phyloP scores from a whole-genome alignment of 345 rosid species.

The Laguncularia racemosa region DNA sequence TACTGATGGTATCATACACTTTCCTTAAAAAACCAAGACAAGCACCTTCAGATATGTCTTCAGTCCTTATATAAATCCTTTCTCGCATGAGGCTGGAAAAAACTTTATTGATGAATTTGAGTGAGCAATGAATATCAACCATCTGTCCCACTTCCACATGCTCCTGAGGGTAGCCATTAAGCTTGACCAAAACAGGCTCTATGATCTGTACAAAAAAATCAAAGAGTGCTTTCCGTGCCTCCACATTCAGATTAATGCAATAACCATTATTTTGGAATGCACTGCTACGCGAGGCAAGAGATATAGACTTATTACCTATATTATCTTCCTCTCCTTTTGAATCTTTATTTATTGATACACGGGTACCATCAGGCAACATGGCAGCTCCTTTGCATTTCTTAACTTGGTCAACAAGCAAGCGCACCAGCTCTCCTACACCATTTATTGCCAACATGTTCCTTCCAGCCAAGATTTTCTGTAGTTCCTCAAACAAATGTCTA shows the following conservation, averaged over 20 bases:
- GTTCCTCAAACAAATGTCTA: slow-evolving; percentile 64
- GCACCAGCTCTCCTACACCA: slow-evolving; percentile 59
- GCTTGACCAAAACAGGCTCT: slow-evolving; percentile 65
- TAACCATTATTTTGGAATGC: slow-evolving; percentile 27
- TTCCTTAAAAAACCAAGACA: slow-evolving; percentile 60
- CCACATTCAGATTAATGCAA: slow-evolving; percentile 39
- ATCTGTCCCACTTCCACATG: slow-evolving; percentile 26
- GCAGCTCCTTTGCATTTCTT: slow-evolving; percentile 46
- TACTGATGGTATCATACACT: slow-evolving; percentile 38
- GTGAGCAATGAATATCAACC: slow-evolving; percentile 35
- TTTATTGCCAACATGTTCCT: slow-evolving; percentile 38
- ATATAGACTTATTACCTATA: slow-evolving; percentile 15
- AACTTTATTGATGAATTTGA: slow-evolving; percentile 50
- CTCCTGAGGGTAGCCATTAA: slow-evolving; percentile 35
- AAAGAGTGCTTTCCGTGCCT: slow-evolving; percentile 61
- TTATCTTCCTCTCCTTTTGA: slow-evolving; percentile 22
- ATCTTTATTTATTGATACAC: slow-evolving; percentile 18
- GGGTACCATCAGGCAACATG: slow-evolving; percentile 27
- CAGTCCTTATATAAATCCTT: slow-evolving; percentile 58
- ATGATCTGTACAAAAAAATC: slow-evolving; percentile 72
- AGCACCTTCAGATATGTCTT: slow-evolving; percentile 76
- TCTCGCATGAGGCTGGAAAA: slow-evolving; percentile 42
- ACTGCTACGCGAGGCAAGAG: slow-evolving; percentile 14
- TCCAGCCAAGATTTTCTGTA: slow-evolving; percentile 33
- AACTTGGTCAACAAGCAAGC: slow-evolving; percentile 50